These are phyloP conservation scores for Phytophthora pini DNA, from an alignment of 352 stramenopile genomes.

Conservation along the genomic window DNA sequence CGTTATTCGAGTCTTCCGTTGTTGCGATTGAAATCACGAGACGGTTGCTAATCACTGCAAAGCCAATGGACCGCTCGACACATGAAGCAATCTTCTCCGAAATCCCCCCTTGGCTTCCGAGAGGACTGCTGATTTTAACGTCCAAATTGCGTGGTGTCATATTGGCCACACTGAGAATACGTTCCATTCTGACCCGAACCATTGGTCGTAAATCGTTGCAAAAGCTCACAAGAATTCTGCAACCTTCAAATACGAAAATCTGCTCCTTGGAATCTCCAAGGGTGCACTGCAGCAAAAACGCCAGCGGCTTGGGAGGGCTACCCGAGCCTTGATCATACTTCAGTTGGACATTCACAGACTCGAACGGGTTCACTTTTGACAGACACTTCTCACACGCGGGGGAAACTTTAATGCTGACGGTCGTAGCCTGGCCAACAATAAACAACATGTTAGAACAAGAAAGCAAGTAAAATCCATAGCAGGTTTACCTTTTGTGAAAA, in stretches of 20 bases:
- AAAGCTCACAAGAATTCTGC: conserved; percentile 35
- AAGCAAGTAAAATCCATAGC: background rate
- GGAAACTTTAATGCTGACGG: conserved; percentile 25
- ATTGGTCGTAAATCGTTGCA: conserved; percentile 25
- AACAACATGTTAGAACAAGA: conserved; percentile 15
- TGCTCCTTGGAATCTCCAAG: conserved; percentile 35
- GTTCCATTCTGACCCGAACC: conserved; percentile 44
- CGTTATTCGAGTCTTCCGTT: conserved; percentile 4
- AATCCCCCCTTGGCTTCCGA: conserved; percentile 15
- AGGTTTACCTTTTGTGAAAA: conserved; percentile 51
- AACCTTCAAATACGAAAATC: conserved; percentile 40
- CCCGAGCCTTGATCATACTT: conserved; percentile 14
- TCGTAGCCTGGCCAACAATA: conserved; percentile 22
- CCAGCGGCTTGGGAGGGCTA: background rate
- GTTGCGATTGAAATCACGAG: conserved; percentile 38
- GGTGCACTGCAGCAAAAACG: conserved; percentile 29
- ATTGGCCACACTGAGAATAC: conserved; percentile 43
- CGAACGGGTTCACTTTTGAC: conserved; percentile 53
- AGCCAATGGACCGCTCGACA: conserved; percentile 32
- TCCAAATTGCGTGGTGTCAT: conserved; percentile 29
- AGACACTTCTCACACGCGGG: conserved; percentile 29
- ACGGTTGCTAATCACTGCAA: conserved; percentile 25
- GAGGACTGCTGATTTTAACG: conserved; percentile 25
- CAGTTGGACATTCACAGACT: conserved; percentile 28
- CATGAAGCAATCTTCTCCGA: conserved; percentile 27